Base-by-base conservation (phyloP, 495 filamentous ascomycete species). In the Apodospora peruviana region DNA sequence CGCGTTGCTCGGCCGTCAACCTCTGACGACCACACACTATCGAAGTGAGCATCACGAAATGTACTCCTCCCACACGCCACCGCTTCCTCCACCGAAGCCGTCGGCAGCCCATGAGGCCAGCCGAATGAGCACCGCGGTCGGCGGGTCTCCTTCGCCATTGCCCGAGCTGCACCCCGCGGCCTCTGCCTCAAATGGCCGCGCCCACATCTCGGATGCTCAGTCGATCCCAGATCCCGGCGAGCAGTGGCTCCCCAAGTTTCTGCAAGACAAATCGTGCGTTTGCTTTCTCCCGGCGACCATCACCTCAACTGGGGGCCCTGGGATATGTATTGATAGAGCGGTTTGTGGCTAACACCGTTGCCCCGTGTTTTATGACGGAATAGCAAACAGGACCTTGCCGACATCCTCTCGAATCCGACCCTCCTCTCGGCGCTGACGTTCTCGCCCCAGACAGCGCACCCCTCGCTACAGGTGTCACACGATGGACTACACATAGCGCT, bases 261-360 rank as follows among this genome's bases (percentile, higher is more conserved):
- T 91, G 1, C 75, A 86, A 50, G 85, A 86, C 55, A 91, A 90
- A 71, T 81, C 86, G 86, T 90, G 71, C 34, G 74, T 37, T 38
- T 50, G 16, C 21, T 43, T 20, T 14, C 42, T 45, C 14, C 8
- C n/a, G 19, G 27, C 12, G 20, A 12, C 18, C 14, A 39, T 39
- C 5, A 9, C 17, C 36, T n/a, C n/a, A n/a, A n/a, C n/a, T n/a
- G n/a, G n/a, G n/a, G n/a, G n/a, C n/a, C n/a, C n/a, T n/a, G n/a
- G n/a, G n/a, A n/a, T n/a, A n/a, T n/a, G n/a, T n/a, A n/a, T n/a
- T n/a, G n/a, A n/a, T n/a, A n/a, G n/a, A n/a, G n/a, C n/a, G n/a
- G n/a, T n/a, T n/a, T n/a, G n/a, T n/a, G n/a, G n/a, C n/a, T n/a
- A n/a, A n/a, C n/a, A n/a, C n/a, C n/a, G n/a, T n/a, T n/a, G n/a